Evolutionary conservation across 345 rosid species (phyloP), one percentile per base, ranked within the genome.

Genomic region (Salix suchowensis): DNA sequence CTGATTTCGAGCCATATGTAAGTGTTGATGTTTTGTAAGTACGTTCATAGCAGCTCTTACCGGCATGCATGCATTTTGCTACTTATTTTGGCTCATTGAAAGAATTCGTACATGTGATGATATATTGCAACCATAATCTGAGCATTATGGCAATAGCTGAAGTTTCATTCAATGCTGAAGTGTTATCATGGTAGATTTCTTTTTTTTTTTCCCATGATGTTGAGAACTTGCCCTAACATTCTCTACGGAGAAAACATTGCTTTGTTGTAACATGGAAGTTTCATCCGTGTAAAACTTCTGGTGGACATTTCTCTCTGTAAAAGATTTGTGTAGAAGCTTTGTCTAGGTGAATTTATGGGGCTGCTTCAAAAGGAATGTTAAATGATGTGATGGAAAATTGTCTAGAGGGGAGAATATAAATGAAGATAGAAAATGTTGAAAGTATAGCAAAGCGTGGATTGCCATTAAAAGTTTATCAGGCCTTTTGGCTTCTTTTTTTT

Each of bases 1-100:
- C 98, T 81, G 94, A 88, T 80, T 90, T 90, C 76, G 96, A 91
- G 86, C 88, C 96, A 81, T 50, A 88, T 77, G 99, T 93, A 88
- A 91, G 98, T 85, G 65, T 0, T 73, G 40, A 24, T 60, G 30
- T 23, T 40, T 40, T 55, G 64, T 37, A 26, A 40, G 36, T 34
- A 60, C 13, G 18, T 36, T 32, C 44, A 55, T 42, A 19, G 24
- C 46, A 42, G 23, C 66, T 69, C 37, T 44, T 28, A 14, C 62
- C 23, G 11, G 24, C 46, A 32, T 67, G 46, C 23, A 37, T 30
- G 11, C 6, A 37, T 12, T 5, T 23, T 46, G 8, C 44, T 34
- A 11, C 66, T 65, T 28, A 54, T 21, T 42, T 78, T 44, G 54
- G 60, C 67, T 54, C 13, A 52, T 13, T 71, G 52, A 52, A 65